These are phyloP conservation scores for Trypanosoma platydactyli DNA, from an alignment of 208 protist genomes.

Conservation along the genomic window DNA sequence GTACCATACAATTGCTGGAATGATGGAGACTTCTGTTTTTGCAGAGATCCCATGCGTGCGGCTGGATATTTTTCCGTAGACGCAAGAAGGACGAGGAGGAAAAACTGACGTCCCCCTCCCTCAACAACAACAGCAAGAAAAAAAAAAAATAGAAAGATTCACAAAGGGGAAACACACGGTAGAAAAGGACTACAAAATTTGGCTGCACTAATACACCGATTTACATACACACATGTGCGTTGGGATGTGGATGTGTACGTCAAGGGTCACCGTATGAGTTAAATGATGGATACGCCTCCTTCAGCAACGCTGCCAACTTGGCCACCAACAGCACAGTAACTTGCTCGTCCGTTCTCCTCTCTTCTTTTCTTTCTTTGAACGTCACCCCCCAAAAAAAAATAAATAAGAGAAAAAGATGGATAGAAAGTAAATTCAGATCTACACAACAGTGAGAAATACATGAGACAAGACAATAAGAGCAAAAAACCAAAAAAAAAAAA, in stretches of 20 bases:
- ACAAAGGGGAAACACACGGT: no score
- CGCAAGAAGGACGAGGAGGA: neutral
- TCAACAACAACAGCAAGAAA: conserved; percentile 2
- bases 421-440: conserved; percentile 16
- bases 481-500: conserved; percentile 31
- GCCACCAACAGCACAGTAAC: no score
- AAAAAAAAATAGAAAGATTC: conserved; percentile 29
- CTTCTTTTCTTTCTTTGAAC: no score
- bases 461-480: conserved; percentile 6
- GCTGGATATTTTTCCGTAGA: no score
- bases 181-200: no score
- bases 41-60: neutral
- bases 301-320: no score
- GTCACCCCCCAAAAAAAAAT: conserved; percentile 4
- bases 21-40: neutral
- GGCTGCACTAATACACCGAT: no score
- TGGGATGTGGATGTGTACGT: no score
- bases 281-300: no score
- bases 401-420: conserved; percentile 19
- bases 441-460: conserved; percentile 10
- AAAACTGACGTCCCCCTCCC: neutral
- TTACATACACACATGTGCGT: no score
- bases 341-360: no score
- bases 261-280: no score
- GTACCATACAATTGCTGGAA: neutral